Evolutionary conservation across 352 stramenopile genomes (phyloP).

Genomic region (Globisporangium echinulatum): DNA sequence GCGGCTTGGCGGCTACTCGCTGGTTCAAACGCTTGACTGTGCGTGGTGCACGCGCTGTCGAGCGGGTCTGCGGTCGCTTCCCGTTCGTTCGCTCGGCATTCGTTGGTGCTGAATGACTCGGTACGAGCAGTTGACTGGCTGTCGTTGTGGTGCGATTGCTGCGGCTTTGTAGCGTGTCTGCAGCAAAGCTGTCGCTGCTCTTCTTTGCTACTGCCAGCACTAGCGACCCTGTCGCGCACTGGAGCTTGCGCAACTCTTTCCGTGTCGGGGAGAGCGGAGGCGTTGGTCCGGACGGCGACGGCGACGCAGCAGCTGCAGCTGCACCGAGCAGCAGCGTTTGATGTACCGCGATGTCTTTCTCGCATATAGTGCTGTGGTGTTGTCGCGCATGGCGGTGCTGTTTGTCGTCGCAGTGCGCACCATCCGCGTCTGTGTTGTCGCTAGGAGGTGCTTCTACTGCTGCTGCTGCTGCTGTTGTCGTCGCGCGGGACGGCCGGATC

Average conservation of each 20-base stretch:
- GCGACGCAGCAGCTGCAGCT: background rate
- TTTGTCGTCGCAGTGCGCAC: too few relatives aligned
- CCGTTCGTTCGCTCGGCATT: background rate
- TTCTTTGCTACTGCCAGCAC: too few relatives aligned
- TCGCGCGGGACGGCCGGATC: slow-evolving; percentile 19
- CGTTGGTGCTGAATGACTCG: too few relatives aligned
- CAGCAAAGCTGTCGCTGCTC: too few relatives aligned
- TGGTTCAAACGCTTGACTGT: too few relatives aligned
- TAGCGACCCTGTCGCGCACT: slow-evolving; percentile 3
- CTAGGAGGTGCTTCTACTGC: too few relatives aligned
- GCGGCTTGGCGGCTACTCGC: slow-evolving; percentile 10
- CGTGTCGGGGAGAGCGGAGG: slow-evolving; percentile 11
- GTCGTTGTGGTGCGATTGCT: background rate
- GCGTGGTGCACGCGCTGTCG: background rate
- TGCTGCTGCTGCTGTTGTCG: background rate
- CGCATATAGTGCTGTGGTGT: background rate
- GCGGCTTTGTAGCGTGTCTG: too few relatives aligned
- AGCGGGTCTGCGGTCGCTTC: background rate
- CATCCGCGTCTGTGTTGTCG: too few relatives aligned
- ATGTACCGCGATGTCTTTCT: background rate
- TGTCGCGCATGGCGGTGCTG: background rate
- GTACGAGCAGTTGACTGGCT: background rate
- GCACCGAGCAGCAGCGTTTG: slow-evolving; percentile 6
- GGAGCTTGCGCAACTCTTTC: slow-evolving; percentile 25
- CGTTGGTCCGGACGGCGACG: slow-evolving; percentile 11